Base-by-base conservation (phyloP, 345 rosid species). In the Gossypium stocksii region DNA sequence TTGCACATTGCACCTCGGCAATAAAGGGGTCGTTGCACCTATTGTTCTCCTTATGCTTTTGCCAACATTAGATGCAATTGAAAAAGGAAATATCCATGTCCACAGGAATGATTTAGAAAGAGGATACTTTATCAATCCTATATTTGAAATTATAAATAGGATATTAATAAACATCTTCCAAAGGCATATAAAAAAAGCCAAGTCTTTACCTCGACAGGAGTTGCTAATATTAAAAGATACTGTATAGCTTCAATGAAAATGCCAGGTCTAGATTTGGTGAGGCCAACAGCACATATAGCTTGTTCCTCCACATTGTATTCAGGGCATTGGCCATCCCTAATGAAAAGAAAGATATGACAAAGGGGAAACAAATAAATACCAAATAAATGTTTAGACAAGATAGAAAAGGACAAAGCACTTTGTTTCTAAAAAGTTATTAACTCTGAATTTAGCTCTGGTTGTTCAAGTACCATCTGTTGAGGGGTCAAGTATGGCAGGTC, bases 281-380 rank as follows among this genome's bases (percentile, higher is more conserved):
- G 89, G 75, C 97, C 98, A 72, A 93, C 97, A 17, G 98, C 97
- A 84, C 97, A 95, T 73, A 95, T 95, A 62, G 90, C 97, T 82
- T 93, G 99, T 70, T 95, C 98, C 64, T 89, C 96, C 45, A 83
- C 95, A 15, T 83, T 86, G 83, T 86, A 93, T 85, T 95, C 99
- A 70, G 96, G 93, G 79, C 99, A 95, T 60, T 93, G 97, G 56
- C 98, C 97, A 84, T 95, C 98, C 94, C 98, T 95, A 70, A 19
- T 46, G 46, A 77, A 71, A 61, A 17, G 79, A 73, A 75, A 46
- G 63, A 76, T 34, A 66, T 79, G 58, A 77, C 25, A 9, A 23
- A 74, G n/a, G 74, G 48, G 64, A 71, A 66, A 17, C 1, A 23
- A 74, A 77, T 20, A 72, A 74, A 48, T 61, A 19, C 17, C 15